A percentile compares a stretch with the other conserved stretches of the same genome.
phyloP scores from a whole-genome alignment of 495 filamentous ascomycete species.

The Neurospora sp. region DNA sequence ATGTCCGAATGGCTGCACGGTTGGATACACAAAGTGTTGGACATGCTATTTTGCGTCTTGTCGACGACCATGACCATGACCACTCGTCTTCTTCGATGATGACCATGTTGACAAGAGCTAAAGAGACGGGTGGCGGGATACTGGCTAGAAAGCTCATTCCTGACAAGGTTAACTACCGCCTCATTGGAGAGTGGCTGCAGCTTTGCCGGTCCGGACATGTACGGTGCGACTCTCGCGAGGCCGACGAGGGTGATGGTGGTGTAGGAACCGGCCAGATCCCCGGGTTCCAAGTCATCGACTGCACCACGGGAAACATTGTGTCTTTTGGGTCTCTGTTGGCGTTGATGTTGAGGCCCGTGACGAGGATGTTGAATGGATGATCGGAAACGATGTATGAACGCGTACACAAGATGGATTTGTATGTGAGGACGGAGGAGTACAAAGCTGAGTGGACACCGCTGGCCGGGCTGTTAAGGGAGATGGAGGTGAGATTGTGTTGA shows the following conservation, averaged over 20 bases:
- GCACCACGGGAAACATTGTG: neutral
- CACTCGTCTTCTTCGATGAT: neutral
- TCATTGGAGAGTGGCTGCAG: neutral
- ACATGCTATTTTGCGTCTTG: neutral
- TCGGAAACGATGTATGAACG: neutral
- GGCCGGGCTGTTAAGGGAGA: neutral
- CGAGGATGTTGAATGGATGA: neutral
- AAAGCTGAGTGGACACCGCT: neutral
- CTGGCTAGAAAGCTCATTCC: neutral
- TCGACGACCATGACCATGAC: neutral
- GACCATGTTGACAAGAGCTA: neutral
- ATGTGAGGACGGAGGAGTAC: neutral
- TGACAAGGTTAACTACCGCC: neutral
- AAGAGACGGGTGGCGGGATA: neutral
- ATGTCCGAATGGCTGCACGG: neutral
- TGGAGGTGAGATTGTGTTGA: neutral
- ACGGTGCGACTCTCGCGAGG: neutral
- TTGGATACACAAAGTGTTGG: neutral
- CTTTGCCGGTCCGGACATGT: neutral
- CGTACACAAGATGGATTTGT: neutral
- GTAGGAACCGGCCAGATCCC: neutral
- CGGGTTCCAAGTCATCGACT: constrained; percentile 1
- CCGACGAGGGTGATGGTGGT: neutral
- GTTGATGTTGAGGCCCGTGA: neutral
- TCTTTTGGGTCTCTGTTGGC: neutral